Evolutionary conservation across 2,329 filamentous ascomycete species (phyloP), one percentile per base, ranked within the genome.

Genomic region (Byssochlamys sp.): DNA sequence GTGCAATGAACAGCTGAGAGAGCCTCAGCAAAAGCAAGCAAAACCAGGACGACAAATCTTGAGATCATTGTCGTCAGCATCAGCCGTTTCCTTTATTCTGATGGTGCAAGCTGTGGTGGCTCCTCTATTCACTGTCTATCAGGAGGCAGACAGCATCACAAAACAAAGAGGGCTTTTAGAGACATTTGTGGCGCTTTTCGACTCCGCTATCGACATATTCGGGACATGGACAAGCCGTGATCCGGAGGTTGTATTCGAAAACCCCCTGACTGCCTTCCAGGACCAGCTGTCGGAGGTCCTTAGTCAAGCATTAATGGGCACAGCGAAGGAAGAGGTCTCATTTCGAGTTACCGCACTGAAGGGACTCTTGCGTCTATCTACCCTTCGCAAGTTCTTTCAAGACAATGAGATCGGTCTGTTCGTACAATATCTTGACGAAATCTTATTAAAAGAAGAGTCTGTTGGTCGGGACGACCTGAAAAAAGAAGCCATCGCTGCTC

Each of bases 1-100:
- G 70, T 87, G 84, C 66, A 83, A 85, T 59, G 83, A 87, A 60
- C 84, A 87, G 64, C 74, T 88, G 3, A 82, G 84, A 63, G 84
- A 88, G 66, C 85, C 85, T 5, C 84, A 85, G 51, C 85, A 84
- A 4, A 87, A 87, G 66, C 83, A 88, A 66, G 86, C 85, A 2
- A 82, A 83, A 64, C 84, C 84, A 9, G 80, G 84, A 2, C 83
- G 83, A 19, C 79, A 81, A 27, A 86, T 88, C 19, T 67, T 88
- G 14, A 74, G 78, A 39, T 79, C 79, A 5, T 71, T 85, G 10
- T 80, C 83, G 1, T 76, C 79, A 52, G 79, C 82, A 4, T 84
- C 82, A 19, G 69, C 77, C 0, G 69, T 77, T 19, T 77, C 84
- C 0, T 83, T 82, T 54, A 79, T 80, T 54, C 74, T 81, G 49